Percentiles rank a stretch among this genome's conserved stretches.
phyloP scores from a whole-genome alignment of 306 rosid species.

The Abrus precatorius region DNA sequence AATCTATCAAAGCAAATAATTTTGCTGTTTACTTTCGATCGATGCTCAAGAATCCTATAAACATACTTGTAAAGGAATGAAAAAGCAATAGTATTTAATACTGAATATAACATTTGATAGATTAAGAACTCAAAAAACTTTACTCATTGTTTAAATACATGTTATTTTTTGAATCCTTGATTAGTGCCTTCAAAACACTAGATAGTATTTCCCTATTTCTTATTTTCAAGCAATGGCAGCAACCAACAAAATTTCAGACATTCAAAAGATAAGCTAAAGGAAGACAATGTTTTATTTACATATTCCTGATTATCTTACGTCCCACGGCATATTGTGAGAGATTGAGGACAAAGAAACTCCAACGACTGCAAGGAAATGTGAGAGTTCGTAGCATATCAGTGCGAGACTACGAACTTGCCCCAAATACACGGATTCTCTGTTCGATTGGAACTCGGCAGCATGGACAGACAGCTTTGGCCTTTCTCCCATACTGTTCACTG shows the following conservation, averaged over 20 bases:
- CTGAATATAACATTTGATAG: neutral
- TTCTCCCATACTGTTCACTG: slow-evolving; percentile 72
- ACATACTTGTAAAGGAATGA: neutral
- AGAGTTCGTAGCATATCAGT: neutral
- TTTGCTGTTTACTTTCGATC: neutral
- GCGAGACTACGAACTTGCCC: slow-evolving; percentile 76
- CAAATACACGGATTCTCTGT: slow-evolving; percentile 84
- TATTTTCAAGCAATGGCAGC: slow-evolving; percentile 36
- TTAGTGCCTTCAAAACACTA: neutral
- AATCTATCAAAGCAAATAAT: neutral
- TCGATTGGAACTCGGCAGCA: slow-evolving; percentile 81
- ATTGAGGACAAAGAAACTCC: slow-evolving; percentile 34
- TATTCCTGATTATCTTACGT: slow-evolving; percentile 48
- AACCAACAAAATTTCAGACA: slow-evolving; percentile 31
- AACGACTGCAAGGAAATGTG: slow-evolving; percentile 40
- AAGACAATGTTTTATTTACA: slow-evolving; percentile 52
- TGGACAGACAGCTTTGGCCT: slow-evolving; percentile 81
- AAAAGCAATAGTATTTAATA: neutral
- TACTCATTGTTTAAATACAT: neutral
- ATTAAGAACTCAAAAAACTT: neutral
- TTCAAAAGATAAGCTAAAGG: slow-evolving; percentile 28
- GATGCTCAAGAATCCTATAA: too few relatives aligned
- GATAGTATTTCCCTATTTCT: slow-evolving; percentile 1
- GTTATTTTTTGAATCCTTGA: neutral
- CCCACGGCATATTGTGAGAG: slow-evolving; percentile 38